These are phyloP conservation scores for Acer yangbiense DNA, from an alignment of 345 rosid species.

Conservation along the genomic window DNA sequence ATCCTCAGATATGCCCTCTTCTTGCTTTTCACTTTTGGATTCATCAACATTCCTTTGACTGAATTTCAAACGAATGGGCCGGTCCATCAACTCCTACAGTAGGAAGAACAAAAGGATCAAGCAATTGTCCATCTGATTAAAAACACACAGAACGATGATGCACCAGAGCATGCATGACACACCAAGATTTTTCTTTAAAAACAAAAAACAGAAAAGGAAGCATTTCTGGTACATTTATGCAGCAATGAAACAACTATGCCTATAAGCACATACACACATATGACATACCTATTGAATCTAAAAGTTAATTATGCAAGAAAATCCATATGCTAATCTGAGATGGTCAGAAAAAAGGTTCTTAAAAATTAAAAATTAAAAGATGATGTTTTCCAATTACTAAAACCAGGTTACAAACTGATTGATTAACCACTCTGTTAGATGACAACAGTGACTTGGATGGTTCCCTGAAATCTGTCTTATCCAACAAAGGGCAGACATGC, in stretches of 20 bases:
- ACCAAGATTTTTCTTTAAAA: background rate
- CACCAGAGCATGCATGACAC: background rate
- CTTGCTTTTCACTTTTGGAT: slow-evolving; percentile 42
- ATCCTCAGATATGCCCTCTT: slow-evolving; percentile 12
- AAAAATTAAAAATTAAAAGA: background rate
- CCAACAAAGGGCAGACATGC: no score
- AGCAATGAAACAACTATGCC: background rate
- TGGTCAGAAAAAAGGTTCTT: background rate
- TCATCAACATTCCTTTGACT: slow-evolving; percentile 48
- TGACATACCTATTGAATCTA: background rate
- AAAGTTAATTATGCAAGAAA: background rate
- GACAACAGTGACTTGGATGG: background rate
- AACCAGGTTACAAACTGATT: background rate
- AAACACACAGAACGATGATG: background rate
- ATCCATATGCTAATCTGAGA: background rate
- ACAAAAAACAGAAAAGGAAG: background rate
- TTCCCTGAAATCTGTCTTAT: no score
- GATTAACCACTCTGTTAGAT: background rate
- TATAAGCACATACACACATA: background rate
- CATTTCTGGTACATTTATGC: background rate
- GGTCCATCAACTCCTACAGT: slow-evolving; percentile 80
- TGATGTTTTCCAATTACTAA: background rate
- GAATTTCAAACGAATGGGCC: slow-evolving; percentile 70
- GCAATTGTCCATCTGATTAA: background rate
- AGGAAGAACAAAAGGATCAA: slow-evolving; percentile 19